A percentile compares a stretch with the other conserved stretches of the same genome.
phyloP scores from a whole-genome alignment of 768 basidiomycete genomes.

The Mycena venus region DNA sequence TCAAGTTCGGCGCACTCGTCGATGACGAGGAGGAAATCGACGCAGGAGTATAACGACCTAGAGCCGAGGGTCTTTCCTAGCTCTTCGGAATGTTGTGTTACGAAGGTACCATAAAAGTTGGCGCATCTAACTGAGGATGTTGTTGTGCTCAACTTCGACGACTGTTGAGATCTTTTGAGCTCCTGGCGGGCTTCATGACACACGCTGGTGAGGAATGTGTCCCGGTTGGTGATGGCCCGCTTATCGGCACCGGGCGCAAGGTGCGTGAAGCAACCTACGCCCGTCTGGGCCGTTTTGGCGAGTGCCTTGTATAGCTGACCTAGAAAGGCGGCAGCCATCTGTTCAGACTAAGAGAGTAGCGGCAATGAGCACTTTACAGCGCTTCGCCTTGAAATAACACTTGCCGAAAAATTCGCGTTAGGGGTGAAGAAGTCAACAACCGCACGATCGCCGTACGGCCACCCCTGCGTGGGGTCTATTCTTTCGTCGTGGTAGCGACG shows the following conservation, averaged over 20 bases:
- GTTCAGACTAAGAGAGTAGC: neutral
- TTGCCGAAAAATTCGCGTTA: neutral
- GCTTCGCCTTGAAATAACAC: neutral
- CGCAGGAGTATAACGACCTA: neutral
- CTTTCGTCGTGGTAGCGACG: neutral
- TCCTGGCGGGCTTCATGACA: neutral
- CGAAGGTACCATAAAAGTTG: too few species aligned
- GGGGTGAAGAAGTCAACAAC: neutral
- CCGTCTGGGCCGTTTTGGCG: neutral
- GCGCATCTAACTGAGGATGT: too few species aligned
- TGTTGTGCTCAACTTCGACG: too few species aligned
- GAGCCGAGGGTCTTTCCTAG: too few species aligned
- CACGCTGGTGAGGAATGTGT: neutral
- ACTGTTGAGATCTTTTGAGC: too few species aligned
- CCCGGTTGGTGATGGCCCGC: neutral
- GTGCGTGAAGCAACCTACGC: neutral
- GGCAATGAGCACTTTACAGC: neutral
- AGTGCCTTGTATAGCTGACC: neutral
- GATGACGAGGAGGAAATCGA: constrained; percentile 1
- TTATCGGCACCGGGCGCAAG: neutral
- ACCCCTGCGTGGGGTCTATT: neutral
- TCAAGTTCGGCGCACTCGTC: constrained; percentile 5
- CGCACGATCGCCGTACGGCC: constrained; percentile 3
- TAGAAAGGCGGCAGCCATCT: neutral
- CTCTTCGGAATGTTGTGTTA: too few species aligned